phyloP scores from a whole-genome alignment of 2,329 filamentous ascomycete species.

The Colletotrichum paranaense region DNA sequence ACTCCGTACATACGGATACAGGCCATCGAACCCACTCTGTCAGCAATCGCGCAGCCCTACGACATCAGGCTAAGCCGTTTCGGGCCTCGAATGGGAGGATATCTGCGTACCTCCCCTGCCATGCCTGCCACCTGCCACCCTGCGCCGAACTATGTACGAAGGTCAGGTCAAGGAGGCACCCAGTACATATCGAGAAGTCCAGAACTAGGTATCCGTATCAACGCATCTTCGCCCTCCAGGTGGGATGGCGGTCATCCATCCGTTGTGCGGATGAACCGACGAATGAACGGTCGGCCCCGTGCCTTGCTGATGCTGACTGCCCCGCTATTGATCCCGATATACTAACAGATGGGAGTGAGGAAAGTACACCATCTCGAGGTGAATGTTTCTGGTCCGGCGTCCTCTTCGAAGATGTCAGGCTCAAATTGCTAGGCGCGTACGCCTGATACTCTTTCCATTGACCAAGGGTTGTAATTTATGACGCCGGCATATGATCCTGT shows the following conservation, averaged over 20 bases:
- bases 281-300: not conserved
- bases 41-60: conserved; percentile 33
- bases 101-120: not conserved
- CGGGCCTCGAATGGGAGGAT: not conserved
- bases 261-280: conserved; percentile 3
- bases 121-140: not conserved
- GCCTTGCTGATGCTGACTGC: not conserved
- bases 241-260: not conserved
- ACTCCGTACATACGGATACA: not conserved
- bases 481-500: not conserved
- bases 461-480: not conserved
- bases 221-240: too few relatives aligned
- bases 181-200: too few relatives aligned
- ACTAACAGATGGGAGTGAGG: not conserved
- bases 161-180: not conserved
- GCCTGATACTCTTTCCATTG: not conserved
- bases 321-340: not conserved
- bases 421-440: not conserved
- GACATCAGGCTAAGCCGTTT: not conserved
- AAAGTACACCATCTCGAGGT: not conserved
- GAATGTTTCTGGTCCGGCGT: not conserved
- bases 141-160: not conserved
- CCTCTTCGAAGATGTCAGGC: not conserved
- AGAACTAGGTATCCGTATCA: too few relatives aligned
- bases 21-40: conserved; percentile 1